Conservation (phyloP, 1,139 yeast genomes). For the Yarrowia galli region DNA sequence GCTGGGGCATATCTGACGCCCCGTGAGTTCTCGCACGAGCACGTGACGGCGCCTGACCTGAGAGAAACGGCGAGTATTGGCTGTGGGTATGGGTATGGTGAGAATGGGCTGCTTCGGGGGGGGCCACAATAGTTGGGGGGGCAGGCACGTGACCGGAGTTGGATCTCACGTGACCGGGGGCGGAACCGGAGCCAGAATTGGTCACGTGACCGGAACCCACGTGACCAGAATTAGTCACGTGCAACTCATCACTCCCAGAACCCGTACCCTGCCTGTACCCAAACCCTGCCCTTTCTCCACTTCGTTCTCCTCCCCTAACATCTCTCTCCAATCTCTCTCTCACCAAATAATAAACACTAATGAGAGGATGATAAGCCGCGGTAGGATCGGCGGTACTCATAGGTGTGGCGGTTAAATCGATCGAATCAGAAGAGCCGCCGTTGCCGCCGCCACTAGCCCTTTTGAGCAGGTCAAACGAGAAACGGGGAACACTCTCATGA, state of each 20-base stretch:
- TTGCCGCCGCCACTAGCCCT: conserved; percentile 38
- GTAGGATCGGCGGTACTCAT: conserved; percentile 71
- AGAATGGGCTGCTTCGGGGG: conserved; percentile 36
- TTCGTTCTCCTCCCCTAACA: no score
- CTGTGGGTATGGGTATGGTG: conserved; percentile 28
- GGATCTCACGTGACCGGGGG: no score
- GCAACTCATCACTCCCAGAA: neutral
- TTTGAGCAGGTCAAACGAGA: conserved; percentile 46
- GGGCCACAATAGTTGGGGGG: conserved; percentile 39
- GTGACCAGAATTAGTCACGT: no score
- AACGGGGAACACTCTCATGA: conserved; percentile 40
- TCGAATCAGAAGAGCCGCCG: conserved; percentile 36
- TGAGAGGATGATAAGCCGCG: conserved; percentile 83
- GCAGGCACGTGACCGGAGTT: conserved; percentile 26
- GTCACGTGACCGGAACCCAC: conserved; percentile 1
- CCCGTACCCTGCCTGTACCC: conserved; percentile 1
- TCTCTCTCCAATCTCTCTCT: conserved; percentile 77
- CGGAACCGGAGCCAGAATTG: no score
- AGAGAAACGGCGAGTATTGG: conserved; percentile 30
- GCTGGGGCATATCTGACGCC: conserved; percentile 42
- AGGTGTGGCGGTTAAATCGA: conserved; percentile 39
- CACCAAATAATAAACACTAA: conserved; percentile 86
- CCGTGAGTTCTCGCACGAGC: conserved; percentile 47
- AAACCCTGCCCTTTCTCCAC: no score
- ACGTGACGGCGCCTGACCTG: conserved; percentile 40